phyloP scores from a whole-genome alignment of 2,329 filamentous ascomycete genomes.

The Pyrenochaeta sp. region DNA sequence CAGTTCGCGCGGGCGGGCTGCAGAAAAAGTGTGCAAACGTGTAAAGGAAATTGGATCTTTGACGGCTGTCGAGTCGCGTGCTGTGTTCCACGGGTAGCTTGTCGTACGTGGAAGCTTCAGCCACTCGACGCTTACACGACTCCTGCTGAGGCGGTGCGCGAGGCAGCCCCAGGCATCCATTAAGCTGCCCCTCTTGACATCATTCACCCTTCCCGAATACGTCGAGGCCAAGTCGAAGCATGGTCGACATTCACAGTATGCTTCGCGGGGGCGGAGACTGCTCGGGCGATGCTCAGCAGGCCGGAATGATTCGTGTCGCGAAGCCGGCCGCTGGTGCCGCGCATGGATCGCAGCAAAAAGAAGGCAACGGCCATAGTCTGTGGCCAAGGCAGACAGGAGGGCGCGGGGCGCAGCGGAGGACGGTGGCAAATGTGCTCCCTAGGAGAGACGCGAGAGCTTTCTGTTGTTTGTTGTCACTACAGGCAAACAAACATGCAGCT shows the following conservation, averaged over 20 bases:
- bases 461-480: slow-evolving; percentile 1
- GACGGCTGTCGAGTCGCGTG: background rate
- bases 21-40: slow-evolving; percentile 3
- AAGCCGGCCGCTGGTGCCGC: background rate
- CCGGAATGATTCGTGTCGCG: background rate
- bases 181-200: background rate
- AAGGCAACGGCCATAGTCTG: background rate
- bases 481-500: background rate
- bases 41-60: background rate
- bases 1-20: background rate
- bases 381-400: background rate
- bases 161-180: slow-evolving; percentile 5
- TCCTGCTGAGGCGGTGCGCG: slow-evolving; percentile 6
- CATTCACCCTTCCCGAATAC: background rate
- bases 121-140: background rate
- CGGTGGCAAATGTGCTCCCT: background rate
- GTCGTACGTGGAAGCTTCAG: background rate
- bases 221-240: background rate
- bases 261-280: background rate
- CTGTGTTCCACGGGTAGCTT: background rate
- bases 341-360: background rate
- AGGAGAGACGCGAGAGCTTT: background rate
- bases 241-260: background rate
- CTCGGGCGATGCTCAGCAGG: background rate
- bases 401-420: background rate